Base-by-base conservation (phyloP, 306 rosid genomes). In the Rosa persica region DNA sequence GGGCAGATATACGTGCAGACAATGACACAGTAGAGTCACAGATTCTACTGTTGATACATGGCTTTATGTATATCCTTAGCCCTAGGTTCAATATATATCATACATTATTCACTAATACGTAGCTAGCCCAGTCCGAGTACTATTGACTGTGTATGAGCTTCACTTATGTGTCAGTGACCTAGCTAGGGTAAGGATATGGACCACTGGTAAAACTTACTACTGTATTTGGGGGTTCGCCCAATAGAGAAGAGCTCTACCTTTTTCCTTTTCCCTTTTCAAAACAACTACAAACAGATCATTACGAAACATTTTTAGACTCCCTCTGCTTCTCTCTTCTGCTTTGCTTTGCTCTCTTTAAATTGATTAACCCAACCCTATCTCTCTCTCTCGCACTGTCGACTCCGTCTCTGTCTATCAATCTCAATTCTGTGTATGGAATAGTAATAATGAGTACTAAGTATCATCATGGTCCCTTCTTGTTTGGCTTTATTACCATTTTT, bases 191-290 rank as follows among this genome's bases (percentile, higher is more conserved):
- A 9, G 34, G 64, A 36, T n/a, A 19, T 79, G 97, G 92, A 90
- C 96, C 96, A 89, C 90, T 81, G 81, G 74, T 58, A 77, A 49
- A 17, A 47, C 36, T 23, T 40, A 58, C 84, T 78, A 75, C 91
- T 85, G 88, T 80, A 85, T 89, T 86, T 93, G 87, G 95, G 91
- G 88, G 83, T 88, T 84, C 92, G 82, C 95, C 89, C 90, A 78
- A 85, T 30, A 80, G 86, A 79, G 77, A 70, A 81, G 85, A 79
- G 72, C 80, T 87, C 70, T 78, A 67, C 74, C 81, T 79, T 93
- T 91, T 88, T 54, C 87, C 83, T 93, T 91, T 91, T 83, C 89
- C 87, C 83, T 93, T 91, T 91, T 83, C 89, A 86, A 89, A 88
- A 51, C 85, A 87, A 67, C 86, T 84, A 80, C 90, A 81, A 85